Conservation (phyloP, 2,329 filamentous ascomycete genomes). For the Daldinia eschscholtzii region DNA sequence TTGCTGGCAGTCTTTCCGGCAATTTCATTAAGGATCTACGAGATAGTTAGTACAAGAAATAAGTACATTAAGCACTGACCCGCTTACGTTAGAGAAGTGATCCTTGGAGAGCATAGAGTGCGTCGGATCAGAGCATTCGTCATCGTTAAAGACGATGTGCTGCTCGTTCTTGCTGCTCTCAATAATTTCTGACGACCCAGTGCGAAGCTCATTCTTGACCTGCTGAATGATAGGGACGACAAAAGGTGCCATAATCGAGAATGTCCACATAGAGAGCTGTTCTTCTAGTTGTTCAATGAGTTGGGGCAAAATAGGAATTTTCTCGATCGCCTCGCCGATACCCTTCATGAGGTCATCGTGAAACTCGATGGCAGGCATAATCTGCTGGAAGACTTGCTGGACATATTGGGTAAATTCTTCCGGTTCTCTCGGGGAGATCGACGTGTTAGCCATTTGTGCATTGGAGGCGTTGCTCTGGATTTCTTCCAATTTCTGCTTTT, state of each 20-base stretch:
- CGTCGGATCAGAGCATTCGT: constrained; percentile 82
- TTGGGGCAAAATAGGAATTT: constrained; percentile 86
- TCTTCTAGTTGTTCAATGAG: constrained; percentile 89
- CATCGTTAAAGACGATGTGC: constrained; percentile 86
- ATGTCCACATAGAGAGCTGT: constrained; percentile 89
- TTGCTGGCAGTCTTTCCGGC: constrained; percentile 85
- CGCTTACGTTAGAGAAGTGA: constrained; percentile 84
- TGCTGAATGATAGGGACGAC: constrained; percentile 87
- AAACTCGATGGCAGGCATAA: constrained; percentile 91
- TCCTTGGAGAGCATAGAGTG: constrained; percentile 98
- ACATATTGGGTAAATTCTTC: constrained; percentile 88
- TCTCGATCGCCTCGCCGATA: constrained; percentile 83
- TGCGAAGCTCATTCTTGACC: constrained; percentile 87
- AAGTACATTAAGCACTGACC: background rate
- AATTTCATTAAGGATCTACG: constrained; percentile 82
- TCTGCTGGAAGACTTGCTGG: constrained; percentile 77
- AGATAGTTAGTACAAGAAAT: constrained; percentile 27
- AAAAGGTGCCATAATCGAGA: constrained; percentile 90
- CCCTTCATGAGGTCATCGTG: constrained; percentile 88
- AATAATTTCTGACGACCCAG: constrained; percentile 89
- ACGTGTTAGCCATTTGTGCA: constrained; percentile 80
- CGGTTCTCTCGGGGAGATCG: constrained; percentile 81
- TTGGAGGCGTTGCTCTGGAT: constrained; percentile 81
- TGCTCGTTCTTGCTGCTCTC: constrained; percentile 86
- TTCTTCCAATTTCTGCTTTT: constrained; percentile 81